A percentile compares a stretch with the other conserved stretches of the same genome.
phyloP scores from a whole-genome alignment of 306 rosid genomes.

The Begonia masoniana region DNA sequence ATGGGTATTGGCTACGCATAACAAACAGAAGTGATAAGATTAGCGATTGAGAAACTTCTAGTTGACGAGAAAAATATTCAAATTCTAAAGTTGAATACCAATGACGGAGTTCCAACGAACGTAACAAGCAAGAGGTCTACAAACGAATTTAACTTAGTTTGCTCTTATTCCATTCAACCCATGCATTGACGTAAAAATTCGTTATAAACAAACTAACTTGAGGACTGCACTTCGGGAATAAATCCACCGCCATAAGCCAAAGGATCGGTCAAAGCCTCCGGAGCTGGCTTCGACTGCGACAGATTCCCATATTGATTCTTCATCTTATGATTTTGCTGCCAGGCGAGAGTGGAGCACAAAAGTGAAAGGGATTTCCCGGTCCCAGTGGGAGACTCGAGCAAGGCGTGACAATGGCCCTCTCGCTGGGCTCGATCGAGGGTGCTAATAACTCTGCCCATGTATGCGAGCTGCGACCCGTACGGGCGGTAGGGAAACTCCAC shows the following conservation, averaged over 20 bases:
- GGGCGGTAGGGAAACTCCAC: conserved; percentile 91
- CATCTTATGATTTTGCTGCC: conserved; percentile 55
- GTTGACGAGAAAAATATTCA: too few relatives aligned
- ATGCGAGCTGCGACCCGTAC: conserved; percentile 76
- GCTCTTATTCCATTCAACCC: too few relatives aligned
- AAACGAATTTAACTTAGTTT: too few relatives aligned
- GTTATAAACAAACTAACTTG: conserved; percentile 15
- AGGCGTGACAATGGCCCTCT: conserved; percentile 88
- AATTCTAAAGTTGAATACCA: too few relatives aligned
- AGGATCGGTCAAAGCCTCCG: conserved; percentile 51
- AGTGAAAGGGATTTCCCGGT: conserved; percentile 93
- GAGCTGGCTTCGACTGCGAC: conserved; percentile 32
- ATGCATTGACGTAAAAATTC: too few relatives aligned
- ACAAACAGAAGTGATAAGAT: too few relatives aligned
- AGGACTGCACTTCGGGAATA: conserved; percentile 40
- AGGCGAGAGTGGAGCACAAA: conserved; percentile 78
- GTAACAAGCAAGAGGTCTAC: too few relatives aligned
- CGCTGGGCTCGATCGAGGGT: conserved; percentile 69
- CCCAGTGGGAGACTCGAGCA: conserved; percentile 92
- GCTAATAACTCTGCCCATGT: conserved; percentile 81
- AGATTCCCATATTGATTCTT: conserved; percentile 15
- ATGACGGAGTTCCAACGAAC: too few relatives aligned
- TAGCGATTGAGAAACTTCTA: too few relatives aligned
- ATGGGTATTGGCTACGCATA: too few relatives aligned
- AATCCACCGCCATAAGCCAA: conserved; percentile 74